Evolutionary conservation across 1,284 basidiomycete species (phyloP).

Genomic region (Sparassis latifolia): DNA sequence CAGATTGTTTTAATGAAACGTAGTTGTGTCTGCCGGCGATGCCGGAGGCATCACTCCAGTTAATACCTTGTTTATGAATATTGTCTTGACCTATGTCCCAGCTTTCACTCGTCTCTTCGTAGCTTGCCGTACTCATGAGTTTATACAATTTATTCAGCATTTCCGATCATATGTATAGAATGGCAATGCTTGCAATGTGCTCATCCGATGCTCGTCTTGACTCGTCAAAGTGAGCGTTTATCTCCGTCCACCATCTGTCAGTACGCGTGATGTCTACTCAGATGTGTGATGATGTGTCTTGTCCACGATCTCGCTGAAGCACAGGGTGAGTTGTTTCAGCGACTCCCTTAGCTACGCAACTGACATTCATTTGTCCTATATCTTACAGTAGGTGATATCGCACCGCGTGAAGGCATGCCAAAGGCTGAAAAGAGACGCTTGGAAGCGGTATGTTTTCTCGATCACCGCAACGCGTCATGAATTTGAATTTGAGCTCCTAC

Average conservation of each 20-base stretch:
- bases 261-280: conserved; percentile 24
- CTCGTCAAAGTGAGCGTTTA: conserved; percentile 56
- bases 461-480: not conserved
- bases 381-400: conserved; percentile 79
- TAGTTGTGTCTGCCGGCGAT: not conserved
- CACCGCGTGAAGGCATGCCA: conserved; percentile 82
- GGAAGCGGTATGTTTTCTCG: conserved; percentile 48
- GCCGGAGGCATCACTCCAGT: too few relatives aligned
- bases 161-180: conserved; percentile 96
- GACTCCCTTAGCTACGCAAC: not conserved
- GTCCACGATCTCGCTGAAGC: conserved; percentile 98
- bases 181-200: conserved; percentile 90
- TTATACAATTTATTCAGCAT: conserved; percentile 47
- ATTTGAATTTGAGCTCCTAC: not conserved
- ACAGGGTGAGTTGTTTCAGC: conserved; percentile 44
- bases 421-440: conserved; percentile 76
- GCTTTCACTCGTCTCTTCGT: too few relatives aligned
- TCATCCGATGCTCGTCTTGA: conserved; percentile 67
- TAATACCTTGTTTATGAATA: too few relatives aligned
- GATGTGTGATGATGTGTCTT: conserved; percentile 84
- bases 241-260: not conserved
- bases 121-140: too few relatives aligned
- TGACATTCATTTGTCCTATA: not conserved
- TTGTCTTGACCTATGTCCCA: too few relatives aligned
- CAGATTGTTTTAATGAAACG: not conserved